Conservation (phyloP, 768 basidiomycete genomes). For the Krasilnikovozyma curviuscula region DNA sequence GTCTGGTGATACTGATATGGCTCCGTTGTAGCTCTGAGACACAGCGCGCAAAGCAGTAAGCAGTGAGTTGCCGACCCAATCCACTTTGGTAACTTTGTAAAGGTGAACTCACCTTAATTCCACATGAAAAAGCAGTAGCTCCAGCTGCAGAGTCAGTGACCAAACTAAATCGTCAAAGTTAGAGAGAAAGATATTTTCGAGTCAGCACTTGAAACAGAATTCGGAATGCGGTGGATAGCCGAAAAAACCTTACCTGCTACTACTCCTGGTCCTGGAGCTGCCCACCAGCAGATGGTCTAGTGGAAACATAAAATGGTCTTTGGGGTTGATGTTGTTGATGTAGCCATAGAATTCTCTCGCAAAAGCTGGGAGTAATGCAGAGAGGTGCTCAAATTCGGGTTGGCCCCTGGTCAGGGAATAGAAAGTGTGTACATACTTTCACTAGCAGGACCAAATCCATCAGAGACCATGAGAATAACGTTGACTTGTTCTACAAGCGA, state of each 20-base stretch:
- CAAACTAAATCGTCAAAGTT: neutral
- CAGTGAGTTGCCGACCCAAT: too few species aligned
- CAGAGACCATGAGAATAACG: neutral
- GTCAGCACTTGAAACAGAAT: neutral
- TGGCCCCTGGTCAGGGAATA: too few species aligned
- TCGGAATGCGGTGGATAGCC: neutral
- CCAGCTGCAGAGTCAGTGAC: conserved; percentile 21
- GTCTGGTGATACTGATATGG: conserved; percentile 13
- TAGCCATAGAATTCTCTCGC: conserved; percentile 11
- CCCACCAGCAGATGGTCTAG: conserved; percentile 20
- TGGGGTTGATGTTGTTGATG: neutral
- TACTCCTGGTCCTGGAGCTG: conserved; percentile 12
- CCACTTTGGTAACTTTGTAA: too few species aligned
- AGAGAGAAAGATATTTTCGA: neutral
- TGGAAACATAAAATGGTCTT: conserved; percentile 9
- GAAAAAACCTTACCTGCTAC: too few species aligned
- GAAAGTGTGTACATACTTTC: too few species aligned
- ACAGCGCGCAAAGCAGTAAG: too few species aligned
- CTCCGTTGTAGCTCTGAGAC: conserved; percentile 22
- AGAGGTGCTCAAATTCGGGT: too few species aligned
- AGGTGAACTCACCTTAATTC: too few species aligned
- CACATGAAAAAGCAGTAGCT: conserved; percentile 20
- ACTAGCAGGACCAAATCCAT: conserved; percentile 9
- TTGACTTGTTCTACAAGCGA: too few species aligned
- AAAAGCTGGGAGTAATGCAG: too few species aligned